phyloP scores from a whole-genome alignment of 164 flowering plant species.

The Cinnamomum micranthum region DNA sequence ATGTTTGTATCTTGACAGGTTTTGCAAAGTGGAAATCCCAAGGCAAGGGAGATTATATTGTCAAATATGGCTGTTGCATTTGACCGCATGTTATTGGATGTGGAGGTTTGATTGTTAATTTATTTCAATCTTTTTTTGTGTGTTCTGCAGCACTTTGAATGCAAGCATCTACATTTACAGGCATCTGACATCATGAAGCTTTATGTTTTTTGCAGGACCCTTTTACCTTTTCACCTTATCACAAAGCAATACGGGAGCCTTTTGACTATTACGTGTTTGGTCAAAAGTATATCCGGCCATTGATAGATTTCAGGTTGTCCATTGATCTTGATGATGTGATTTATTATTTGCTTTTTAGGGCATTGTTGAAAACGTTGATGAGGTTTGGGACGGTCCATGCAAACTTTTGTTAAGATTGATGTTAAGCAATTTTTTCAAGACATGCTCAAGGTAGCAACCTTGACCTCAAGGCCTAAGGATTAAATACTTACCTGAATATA shows the following conservation, averaged over 20 bases:
- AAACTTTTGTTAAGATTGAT: background rate
- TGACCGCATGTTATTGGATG: constrained; percentile 71
- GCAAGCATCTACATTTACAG: constrained; percentile 1
- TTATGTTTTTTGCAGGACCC: constrained; percentile 61
- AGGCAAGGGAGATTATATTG: constrained; percentile 58
- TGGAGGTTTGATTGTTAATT: constrained; percentile 47
- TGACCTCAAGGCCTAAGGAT: background rate
- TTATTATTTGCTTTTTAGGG: background rate
- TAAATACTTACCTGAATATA: background rate
- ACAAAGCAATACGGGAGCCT: constrained; percentile 81
- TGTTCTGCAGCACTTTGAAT: background rate
- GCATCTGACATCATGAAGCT: constrained; percentile 8
- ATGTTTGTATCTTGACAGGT: constrained; percentile 49
- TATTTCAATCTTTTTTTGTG: constrained; percentile 1
- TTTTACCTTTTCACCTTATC: constrained; percentile 67
- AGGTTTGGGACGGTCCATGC: background rate
- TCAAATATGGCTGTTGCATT: constrained; percentile 68
- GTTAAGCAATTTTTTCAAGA: background rate
- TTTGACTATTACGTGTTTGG: constrained; percentile 93
- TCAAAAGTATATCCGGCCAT: constrained; percentile 79
- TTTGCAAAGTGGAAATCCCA: constrained; percentile 61
- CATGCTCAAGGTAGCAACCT: background rate
- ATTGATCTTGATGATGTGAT: background rate
- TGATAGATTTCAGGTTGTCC: constrained; percentile 79
- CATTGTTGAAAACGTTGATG: background rate